These are phyloP conservation scores for Stereum hirsutum DNA, from an alignment of 1,284 basidiomycete genomes.

Conservation along the genomic window DNA sequence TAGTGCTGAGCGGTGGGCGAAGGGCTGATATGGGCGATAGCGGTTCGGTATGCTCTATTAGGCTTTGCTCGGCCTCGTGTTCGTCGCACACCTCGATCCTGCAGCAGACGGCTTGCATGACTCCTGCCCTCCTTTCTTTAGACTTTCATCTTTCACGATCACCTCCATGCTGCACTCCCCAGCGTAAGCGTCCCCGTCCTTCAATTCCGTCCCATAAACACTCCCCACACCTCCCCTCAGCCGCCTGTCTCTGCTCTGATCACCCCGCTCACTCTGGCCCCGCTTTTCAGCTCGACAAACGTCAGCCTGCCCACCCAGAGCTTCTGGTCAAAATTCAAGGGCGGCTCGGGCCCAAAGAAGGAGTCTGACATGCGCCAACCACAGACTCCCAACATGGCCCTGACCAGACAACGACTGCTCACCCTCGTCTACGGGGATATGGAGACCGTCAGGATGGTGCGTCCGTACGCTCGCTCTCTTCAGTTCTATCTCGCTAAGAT, in stretches of 20 bases:
- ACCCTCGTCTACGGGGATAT: constrained; percentile 76
- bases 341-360: constrained; percentile 25
- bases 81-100: not conserved
- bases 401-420: constrained; percentile 61
- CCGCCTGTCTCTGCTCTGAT: no score
- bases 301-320: constrained; percentile 46
- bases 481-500: constrained; percentile 7
- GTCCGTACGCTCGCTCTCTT: constrained; percentile 13
- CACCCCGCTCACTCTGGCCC: constrained; percentile 27
- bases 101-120: constrained; percentile 6
- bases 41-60: no score
- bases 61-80: constrained; percentile 12
- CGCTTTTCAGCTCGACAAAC: constrained; percentile 47
- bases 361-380: constrained; percentile 44
- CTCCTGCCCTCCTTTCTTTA: constrained; percentile 2
- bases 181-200: constrained; percentile 45
- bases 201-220: constrained; percentile 13
- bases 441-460: constrained; percentile 71
- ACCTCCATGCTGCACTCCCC: constrained; percentile 66
- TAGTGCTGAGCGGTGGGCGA: no score
- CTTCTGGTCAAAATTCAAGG: constrained; percentile 62
- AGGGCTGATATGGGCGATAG: no score
- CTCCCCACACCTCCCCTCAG: constrained; percentile 14
- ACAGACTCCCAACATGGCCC: constrained; percentile 40
- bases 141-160: constrained; percentile 10